phyloP scores from a whole-genome alignment of 2,329 filamentous ascomycete genomes.

The Fusarium anguioides region DNA sequence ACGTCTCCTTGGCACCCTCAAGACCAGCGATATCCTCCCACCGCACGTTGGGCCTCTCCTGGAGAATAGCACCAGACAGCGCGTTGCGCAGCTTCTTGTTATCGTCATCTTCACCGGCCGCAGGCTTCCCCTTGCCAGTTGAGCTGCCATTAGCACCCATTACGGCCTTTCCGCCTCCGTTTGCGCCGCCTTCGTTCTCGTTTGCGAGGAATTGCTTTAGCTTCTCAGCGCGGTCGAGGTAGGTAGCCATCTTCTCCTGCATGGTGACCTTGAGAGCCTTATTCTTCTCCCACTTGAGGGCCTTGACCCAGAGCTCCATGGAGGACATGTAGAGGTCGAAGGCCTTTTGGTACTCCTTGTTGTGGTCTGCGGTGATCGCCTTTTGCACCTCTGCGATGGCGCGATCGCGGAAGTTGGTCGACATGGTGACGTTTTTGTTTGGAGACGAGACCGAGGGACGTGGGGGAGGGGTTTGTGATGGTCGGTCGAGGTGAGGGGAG shows the following conservation, averaged over 20 bases:
- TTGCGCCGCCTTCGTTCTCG: constrained; percentile 78
- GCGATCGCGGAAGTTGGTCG: constrained; percentile 95
- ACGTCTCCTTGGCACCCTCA: constrained; percentile 92
- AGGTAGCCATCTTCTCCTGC: constrained; percentile 91
- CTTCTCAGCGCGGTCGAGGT: constrained; percentile 99
- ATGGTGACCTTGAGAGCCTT: constrained; percentile 97
- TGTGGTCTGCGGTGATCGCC: constrained; percentile 95
- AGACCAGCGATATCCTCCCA: constrained; percentile 99
- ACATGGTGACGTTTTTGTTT: constrained; percentile 69
- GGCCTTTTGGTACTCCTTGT: constrained; percentile 95
- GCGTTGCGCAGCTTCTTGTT: constrained; percentile 95
- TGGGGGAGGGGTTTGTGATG: constrained; percentile 32
- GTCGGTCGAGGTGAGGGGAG: background rate
- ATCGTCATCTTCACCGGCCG: constrained; percentile 79
- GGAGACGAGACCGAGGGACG: constrained; percentile 15
- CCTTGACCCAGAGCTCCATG: constrained; percentile 98
- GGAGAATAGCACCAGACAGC: constrained; percentile 89
- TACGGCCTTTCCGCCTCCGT: constrained; percentile 67
- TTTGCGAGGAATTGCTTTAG: constrained; percentile 89
- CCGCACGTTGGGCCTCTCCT: constrained; percentile 94
- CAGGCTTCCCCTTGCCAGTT: constrained; percentile 68
- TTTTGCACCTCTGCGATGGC: constrained; percentile 98
- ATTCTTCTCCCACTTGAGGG: constrained; percentile 99
- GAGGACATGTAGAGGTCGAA: constrained; percentile 96
- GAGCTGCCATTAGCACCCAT: constrained; percentile 79